Percentiles rank a stretch among this genome's conserved stretches.
Evolutionary conservation across 441 rosid species (phyloP).

Genomic region (Populus hybrid): DNA sequence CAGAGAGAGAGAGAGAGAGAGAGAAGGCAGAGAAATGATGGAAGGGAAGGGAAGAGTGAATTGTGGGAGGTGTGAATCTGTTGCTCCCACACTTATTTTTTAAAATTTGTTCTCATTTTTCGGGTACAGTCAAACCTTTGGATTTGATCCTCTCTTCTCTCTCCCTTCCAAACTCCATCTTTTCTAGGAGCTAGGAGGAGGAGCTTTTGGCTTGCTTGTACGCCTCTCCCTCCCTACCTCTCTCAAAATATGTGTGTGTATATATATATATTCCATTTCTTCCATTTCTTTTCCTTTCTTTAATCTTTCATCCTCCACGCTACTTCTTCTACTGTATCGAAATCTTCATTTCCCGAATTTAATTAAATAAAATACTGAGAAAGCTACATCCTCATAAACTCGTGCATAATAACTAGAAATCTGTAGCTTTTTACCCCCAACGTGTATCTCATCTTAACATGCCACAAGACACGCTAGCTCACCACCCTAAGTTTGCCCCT

Average conservation of each 20-base stretch:
- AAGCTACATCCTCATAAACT: not conserved
- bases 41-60: not conserved
- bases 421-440: not conserved
- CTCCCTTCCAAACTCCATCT: not conserved
- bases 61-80: constrained; percentile 1
- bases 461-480: not conserved
- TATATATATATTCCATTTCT: not conserved
- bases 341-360: not conserved
- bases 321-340: not conserved
- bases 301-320: not conserved
- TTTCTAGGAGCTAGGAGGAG: not conserved
- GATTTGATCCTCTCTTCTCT: constrained; percentile 24
- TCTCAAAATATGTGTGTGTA: too few species aligned
- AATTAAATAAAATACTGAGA: not conserved
- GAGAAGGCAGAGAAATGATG: not conserved
- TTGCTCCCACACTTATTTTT: not conserved
- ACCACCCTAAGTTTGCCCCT: not conserved
- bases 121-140: constrained; percentile 48
- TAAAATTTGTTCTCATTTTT: not conserved
- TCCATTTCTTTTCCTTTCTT: too few species aligned
- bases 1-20: not conserved
- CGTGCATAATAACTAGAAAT: not conserved
- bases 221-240: not conserved
- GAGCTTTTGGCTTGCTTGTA: constrained; percentile 12
- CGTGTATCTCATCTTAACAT: not conserved